Evolutionary conservation across 2,329 filamentous ascomycete genomes (phyloP).

Genomic region (Pseudocercospora eumusae): DNA sequence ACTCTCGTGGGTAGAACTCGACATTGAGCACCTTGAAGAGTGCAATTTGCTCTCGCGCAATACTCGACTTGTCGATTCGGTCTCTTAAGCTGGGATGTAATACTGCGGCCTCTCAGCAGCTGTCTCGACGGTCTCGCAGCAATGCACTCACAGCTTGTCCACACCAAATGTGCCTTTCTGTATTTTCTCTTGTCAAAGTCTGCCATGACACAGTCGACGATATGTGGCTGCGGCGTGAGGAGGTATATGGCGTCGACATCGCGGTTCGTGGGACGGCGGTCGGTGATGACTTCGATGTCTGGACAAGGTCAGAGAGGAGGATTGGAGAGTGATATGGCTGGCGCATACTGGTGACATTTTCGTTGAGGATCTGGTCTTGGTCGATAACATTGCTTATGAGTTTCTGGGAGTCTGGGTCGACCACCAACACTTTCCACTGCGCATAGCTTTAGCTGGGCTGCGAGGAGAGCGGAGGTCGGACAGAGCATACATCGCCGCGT

Average conservation of each 20-base stretch:
- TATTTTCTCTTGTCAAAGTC: constrained; percentile 87
- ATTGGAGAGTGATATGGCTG: neutral
- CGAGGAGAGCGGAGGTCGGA: constrained; percentile 26
- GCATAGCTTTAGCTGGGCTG: constrained; percentile 23
- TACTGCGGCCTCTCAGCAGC: constrained; percentile 47
- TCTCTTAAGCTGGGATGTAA: constrained; percentile 70
- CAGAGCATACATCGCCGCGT: constrained; percentile 62
- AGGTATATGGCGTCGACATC: constrained; percentile 96
- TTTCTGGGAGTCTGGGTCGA: constrained; percentile 80
- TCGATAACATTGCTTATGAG: constrained; percentile 88
- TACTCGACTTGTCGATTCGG: constrained; percentile 70
- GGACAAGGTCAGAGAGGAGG: constrained; percentile 18
- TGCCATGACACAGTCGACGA: constrained; percentile 90
- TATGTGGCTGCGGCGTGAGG: constrained; percentile 79
- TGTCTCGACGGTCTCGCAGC: neutral
- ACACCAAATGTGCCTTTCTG: constrained; percentile 75
- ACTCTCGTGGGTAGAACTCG: constrained; percentile 88
- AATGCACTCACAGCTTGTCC: constrained; percentile 65
- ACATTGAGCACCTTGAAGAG: constrained; percentile 80
- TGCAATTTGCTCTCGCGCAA: constrained; percentile 72
- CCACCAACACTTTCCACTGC: constrained; percentile 94
- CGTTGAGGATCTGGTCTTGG: constrained; percentile 95
- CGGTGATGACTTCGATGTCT: constrained; percentile 95
- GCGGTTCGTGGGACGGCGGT: constrained; percentile 75
- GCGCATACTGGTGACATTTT: constrained; percentile 85